Evolutionary conservation across 129 eudicot genomes (phyloP), one percentile per base, ranked within the genome.

Genomic region (Dittrichia graveolens): DNA sequence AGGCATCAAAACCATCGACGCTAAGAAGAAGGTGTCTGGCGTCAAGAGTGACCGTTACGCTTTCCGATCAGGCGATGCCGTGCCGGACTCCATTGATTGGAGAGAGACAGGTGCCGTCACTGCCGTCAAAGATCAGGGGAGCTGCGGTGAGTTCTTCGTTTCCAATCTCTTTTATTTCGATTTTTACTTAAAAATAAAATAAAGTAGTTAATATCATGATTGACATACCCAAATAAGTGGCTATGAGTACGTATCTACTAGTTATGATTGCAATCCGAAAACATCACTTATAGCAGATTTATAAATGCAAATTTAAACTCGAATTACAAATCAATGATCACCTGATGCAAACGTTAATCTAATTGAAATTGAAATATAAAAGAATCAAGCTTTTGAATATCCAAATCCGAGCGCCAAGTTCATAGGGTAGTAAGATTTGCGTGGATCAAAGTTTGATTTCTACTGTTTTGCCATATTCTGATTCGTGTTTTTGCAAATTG

Each of bases 21-120:
- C 50, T 69, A 78, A 72, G 61, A 41, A 44, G 45, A 48, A 61
- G 85, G 7, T 64, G 58, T 43, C 61, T 39, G 77, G 69, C 47
- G 55, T 34, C 5, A 77, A 50, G 70, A 85, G 88, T 38, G 84
- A 79, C 38, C 80, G 98, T 38, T 92, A 89, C 50, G 79, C 61
- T 55, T 44, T 79, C 49, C 65, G 53, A 24, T 84, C 46, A 3
- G 96, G 83, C 31, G 95, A 92, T 37, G 39, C 77, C 56, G 78
- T 89, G 83, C 95, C 98, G 79, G 83, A 83, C 6, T 13, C 71
- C 3, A 86, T 92, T 71, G 98, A 92, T 64, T 92, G 98, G 98
- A 89, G 96, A 59, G 75, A 82, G 60, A 77, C 83, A 71, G 98
- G 95, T 40, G 98, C 98, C 9, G 91, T 92, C 8, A 73, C 86